These are phyloP conservation scores for Pseudofabraea citricarpa DNA, from an alignment of 2,329 filamentous ascomycete genomes.

Conservation along the genomic window DNA sequence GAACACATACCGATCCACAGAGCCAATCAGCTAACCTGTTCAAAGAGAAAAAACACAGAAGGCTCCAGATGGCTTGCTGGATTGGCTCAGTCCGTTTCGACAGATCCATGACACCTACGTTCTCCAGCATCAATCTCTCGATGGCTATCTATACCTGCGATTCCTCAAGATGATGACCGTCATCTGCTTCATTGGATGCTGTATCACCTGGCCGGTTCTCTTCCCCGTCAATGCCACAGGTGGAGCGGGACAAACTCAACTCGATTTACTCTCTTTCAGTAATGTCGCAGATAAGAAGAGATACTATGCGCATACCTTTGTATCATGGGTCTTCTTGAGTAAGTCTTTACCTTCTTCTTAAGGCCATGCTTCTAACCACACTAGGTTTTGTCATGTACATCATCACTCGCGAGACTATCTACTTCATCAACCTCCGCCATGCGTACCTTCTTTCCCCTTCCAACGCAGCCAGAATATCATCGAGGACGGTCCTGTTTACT, in stretches of 20 bases:
- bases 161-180: slow-evolving; percentile 74
- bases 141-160: slow-evolving; percentile 85
- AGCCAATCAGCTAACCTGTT: slow-evolving; percentile 6
- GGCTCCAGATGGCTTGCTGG: slow-evolving; percentile 53
- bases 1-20: no score
- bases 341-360: slow-evolving; percentile 2
- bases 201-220: slow-evolving; percentile 76
- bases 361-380: not conserved
- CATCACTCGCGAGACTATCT: slow-evolving; percentile 81
- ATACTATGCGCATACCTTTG: slow-evolving; percentile 76
- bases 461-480: slow-evolving; percentile 80
- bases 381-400: slow-evolving; percentile 78
- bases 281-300: slow-evolving; percentile 62
- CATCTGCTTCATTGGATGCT: slow-evolving; percentile 76
- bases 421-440: slow-evolving; percentile 87
- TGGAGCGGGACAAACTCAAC: slow-evolving; percentile 55
- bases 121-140: slow-evolving; percentile 84
- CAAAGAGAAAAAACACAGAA: slow-evolving; percentile 51
- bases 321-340: slow-evolving; percentile 74
- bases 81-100: slow-evolving; percentile 64
- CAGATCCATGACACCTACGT: slow-evolving; percentile 69
- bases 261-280: slow-evolving; percentile 76
- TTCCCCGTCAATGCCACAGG: slow-evolving; percentile 85
- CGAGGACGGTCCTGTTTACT: slow-evolving; percentile 82
- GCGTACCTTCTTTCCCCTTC: slow-evolving; percentile 82